Evolutionary conservation across 1,139 yeast genomes (phyloP).

Genomic region (Kodamaea fungicola): DNA sequence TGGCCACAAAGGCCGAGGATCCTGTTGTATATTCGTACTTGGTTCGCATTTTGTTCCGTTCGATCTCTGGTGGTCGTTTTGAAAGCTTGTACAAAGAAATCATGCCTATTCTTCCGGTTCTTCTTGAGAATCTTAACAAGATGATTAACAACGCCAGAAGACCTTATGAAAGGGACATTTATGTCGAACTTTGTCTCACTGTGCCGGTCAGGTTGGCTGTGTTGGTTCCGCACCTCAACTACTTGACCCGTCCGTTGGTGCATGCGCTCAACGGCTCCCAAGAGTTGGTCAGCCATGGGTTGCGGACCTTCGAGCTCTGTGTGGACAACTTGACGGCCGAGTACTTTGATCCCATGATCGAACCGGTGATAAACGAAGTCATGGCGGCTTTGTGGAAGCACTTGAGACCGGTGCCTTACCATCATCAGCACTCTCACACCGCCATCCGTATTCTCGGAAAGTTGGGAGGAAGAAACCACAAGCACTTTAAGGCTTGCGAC

Average conservation of each 20-base stretch:
- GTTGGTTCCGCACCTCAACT: conserved; percentile 85
- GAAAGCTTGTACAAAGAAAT: conserved; percentile 90
- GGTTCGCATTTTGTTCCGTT: conserved; percentile 84
- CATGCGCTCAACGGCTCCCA: conserved; percentile 87
- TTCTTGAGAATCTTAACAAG: conserved; percentile 80
- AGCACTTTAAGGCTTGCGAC: conserved; percentile 71
- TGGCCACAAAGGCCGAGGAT: conserved; percentile 86
- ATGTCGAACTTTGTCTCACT: conserved; percentile 89
- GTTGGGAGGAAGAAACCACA: conserved; percentile 92
- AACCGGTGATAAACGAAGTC: conserved; percentile 91
- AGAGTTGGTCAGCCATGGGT: conserved; percentile 90
- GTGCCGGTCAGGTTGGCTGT: conserved; percentile 94
- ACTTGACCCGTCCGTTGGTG: conserved; percentile 86
- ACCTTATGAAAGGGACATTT: conserved; percentile 88
- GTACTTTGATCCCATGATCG: conserved; percentile 94
- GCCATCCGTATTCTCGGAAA: conserved; percentile 92
- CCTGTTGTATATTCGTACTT: conserved; percentile 87
- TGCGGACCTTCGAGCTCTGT: conserved; percentile 91
- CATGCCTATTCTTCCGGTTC: conserved; percentile 81
- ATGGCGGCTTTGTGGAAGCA: conserved; percentile 93
- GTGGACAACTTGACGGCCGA: conserved; percentile 96
- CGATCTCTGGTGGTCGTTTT: conserved; percentile 94
- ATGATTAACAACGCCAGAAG: conserved; percentile 79
- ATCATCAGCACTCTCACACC: conserved; percentile 91
- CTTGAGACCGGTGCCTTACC: conserved; percentile 86